Base-by-base conservation (phyloP, 495 filamentous ascomycete genomes). In the Hyphodiscus hymeniophilus region DNA sequence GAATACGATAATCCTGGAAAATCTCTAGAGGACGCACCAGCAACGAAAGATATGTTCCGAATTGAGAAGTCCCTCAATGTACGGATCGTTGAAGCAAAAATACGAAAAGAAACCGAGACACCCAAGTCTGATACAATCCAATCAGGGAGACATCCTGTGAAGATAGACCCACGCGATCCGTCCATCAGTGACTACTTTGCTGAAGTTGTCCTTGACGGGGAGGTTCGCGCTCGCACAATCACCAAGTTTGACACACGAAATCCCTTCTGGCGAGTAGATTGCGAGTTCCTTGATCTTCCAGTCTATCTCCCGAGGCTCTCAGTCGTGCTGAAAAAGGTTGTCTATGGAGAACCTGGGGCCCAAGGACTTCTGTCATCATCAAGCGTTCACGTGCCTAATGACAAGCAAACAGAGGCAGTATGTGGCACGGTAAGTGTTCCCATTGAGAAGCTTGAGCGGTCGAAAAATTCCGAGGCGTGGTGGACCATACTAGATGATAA, bases 221-320 rank as follows among this genome's bases (percentile, higher is more conserved):
- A 97, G 56, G 78, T 91, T 26, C 76, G 91, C 45, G 87, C 87
- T 13, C 82, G 87, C 51, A 96, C 92, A 8, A 82, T 83, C 21
- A 81, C 86, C 17, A 90, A 90, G 63, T 72, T 75, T 48, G 85
- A 88, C 46, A 90, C 85, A 12, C 79, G 77, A 42, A 88, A 81
- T 58, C 92, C 89, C 0, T 95, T 97, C 54, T 99, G 94, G 92
- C 75, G 89, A 23, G 92, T 97, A 68, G 89, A 91, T 34, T 90
- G 87, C 56, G 79, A 85, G 38, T 95, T 96, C 59, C 67, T 70
- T 33, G 90, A 96, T 64, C 72, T 98, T 13, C 89, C 92, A 2
- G 73, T 87, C 0, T 75, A 86, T 7, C 61, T 94, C 31, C 89
- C 86, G 7, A 85, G 79, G 57, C 76, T 85, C 7, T 85, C 83